phyloP scores from a whole-genome alignment of 2,329 filamentous ascomycete genomes.

The Aspergillus hiratsukae region DNA sequence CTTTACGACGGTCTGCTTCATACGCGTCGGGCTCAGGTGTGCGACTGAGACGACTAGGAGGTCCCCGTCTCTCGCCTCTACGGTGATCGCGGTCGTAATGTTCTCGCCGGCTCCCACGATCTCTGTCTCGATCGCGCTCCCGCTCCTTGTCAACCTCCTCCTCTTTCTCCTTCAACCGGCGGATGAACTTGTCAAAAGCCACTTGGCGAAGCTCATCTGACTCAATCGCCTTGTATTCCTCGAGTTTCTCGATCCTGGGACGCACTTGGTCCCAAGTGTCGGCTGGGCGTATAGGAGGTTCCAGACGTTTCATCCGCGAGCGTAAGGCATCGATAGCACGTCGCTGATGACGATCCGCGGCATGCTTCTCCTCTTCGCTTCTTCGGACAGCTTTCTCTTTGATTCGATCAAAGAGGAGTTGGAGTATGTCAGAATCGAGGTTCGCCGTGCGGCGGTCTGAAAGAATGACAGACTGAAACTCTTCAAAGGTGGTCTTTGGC shows the following conservation, averaged over 20 bases:
- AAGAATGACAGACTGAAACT: constrained; percentile 77
- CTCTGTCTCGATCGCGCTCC: constrained; percentile 49
- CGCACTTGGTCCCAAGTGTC: constrained; percentile 90
- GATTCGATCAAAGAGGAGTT: constrained; percentile 79
- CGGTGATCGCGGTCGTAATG: constrained; percentile 53
- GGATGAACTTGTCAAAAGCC: constrained; percentile 89
- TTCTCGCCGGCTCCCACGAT: constrained; percentile 48
- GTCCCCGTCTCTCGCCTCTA: constrained; percentile 37
- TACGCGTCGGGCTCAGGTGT: constrained; percentile 92
- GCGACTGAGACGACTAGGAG: constrained; percentile 63
- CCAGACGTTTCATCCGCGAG: constrained; percentile 80
- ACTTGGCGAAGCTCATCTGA: constrained; percentile 76
- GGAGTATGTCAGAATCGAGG: constrained; percentile 74
- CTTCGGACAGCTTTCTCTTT: constrained; percentile 81
- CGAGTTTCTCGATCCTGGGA: constrained; percentile 69
- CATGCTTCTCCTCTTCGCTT: constrained; percentile 75
- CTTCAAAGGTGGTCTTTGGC: constrained; percentile 78
- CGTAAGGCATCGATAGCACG: constrained; percentile 79
- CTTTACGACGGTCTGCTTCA: constrained; percentile 89
- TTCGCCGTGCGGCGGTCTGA: constrained; percentile 83
- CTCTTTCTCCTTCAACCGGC: constrained; percentile 85
- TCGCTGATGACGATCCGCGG: constrained; percentile 79
- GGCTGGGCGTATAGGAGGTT: constrained; percentile 70
- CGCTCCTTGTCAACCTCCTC: constrained; percentile 67
- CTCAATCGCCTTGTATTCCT: constrained; percentile 78